Percentiles rank a stretch among this genome's conserved stretches.
These are phyloP conservation scores for Marsdenia floribunda DNA, from an alignment of 257 asterid species.

Conservation along the genomic window DNA sequence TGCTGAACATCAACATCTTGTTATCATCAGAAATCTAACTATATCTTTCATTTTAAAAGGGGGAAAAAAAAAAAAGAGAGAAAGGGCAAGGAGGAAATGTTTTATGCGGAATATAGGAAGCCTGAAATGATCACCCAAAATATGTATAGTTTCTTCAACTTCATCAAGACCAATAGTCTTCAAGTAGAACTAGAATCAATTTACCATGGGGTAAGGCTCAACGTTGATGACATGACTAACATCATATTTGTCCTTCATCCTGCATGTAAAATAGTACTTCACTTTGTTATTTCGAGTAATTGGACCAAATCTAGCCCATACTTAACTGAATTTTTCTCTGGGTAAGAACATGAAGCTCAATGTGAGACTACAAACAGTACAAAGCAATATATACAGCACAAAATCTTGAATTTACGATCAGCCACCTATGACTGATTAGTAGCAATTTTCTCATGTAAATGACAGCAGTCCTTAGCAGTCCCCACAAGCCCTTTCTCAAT, in stretches of 20 bases:
- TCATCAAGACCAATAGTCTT: constrained; percentile 4
- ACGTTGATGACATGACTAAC: not conserved
- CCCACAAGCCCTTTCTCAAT: not conserved
- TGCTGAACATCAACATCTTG: not conserved
- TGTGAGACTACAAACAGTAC: not conserved
- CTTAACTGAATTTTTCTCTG: not conserved
- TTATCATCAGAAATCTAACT: not conserved
- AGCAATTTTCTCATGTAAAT: not conserved
- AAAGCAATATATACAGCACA: not conserved
- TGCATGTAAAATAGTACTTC: constrained; percentile 1
- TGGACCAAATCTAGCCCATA: not conserved
- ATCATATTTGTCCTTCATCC: not conserved
- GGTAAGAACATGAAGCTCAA: not conserved
- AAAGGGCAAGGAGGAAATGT: not conserved
- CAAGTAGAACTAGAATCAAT: constrained; percentile 1
- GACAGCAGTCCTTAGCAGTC: not conserved
- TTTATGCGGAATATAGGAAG: not conserved
- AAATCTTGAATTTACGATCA: not conserved
- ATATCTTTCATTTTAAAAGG: constrained; percentile 3
- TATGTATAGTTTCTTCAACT: not conserved
- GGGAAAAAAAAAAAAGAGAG: not conserved
- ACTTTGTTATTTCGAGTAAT: not conserved
- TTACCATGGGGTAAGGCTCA: constrained; percentile 7
- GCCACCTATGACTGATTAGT: not conserved
- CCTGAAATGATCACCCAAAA: constrained; percentile 4